These are phyloP conservation scores for Tricholomella constricta DNA, from an alignment of 768 basidiomycete genomes.

Conservation along the genomic window DNA sequence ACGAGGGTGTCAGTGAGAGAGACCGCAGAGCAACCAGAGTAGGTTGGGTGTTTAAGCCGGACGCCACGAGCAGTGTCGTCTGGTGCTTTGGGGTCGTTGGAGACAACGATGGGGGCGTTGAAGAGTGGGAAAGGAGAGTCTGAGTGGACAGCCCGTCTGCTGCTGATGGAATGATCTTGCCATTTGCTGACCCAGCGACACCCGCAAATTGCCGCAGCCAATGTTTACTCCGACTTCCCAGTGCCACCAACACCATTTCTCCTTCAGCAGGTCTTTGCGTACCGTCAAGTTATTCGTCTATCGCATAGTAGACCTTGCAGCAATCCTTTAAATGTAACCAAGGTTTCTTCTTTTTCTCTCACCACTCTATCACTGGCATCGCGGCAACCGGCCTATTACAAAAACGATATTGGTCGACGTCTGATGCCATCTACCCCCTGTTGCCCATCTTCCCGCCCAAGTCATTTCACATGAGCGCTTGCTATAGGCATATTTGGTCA, in stretches of 20 bases:
- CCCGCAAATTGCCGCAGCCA: constrained; percentile 22
- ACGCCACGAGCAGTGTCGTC: constrained; percentile 13
- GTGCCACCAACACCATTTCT: too few species aligned
- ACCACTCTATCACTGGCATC: background rate
- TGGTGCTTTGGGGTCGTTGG: constrained; percentile 19
- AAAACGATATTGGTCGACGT: too few species aligned
- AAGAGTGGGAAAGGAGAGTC: constrained; percentile 28
- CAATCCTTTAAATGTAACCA: background rate
- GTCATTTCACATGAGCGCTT: background rate
- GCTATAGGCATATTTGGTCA: too few species aligned
- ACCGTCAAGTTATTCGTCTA: too few species aligned
- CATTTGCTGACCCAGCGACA: constrained; percentile 23
- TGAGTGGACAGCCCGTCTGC: constrained; percentile 24
- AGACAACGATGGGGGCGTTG: constrained; percentile 23
- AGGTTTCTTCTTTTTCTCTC: background rate
- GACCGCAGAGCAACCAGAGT: constrained; percentile 3
- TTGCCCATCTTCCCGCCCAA: background rate
- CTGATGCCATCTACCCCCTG: constrained; percentile 15
- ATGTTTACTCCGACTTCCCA: constrained; percentile 19
- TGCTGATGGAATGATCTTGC: constrained; percentile 28
- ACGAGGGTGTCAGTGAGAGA: background rate
- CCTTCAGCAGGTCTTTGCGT: too few species aligned
- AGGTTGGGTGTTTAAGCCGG: background rate
- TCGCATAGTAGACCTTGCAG: too few species aligned
- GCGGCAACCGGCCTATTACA: constrained; percentile 1